Evolutionary conservation across 768 basidiomycete species (phyloP), one percentile per base, ranked within the genome.

Genomic region (Phaeotremella fagi): DNA sequence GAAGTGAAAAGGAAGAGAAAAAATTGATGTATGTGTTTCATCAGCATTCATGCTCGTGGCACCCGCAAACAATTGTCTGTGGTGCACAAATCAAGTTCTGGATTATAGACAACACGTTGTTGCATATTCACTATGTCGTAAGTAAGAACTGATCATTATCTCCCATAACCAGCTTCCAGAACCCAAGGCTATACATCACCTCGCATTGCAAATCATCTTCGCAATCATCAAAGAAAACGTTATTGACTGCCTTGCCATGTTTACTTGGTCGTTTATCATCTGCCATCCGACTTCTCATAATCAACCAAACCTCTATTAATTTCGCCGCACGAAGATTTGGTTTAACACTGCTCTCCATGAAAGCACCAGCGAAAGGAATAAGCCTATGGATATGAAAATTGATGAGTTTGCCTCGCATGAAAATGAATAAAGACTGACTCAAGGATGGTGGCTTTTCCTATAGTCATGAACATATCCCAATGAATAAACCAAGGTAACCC

Each of bases 241-340:
- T 22, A 22, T 41, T 41, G 12, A 22, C 7, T 18, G 12, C 7
- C 38, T 20, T 12, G 12, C 22, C 38, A 18, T 41, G 38, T 18
- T 41, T 41, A 11, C 12, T 6, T 6, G 38, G 38, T 18, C 12
- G 38, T 14, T 41, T 20, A 41, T 41, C 38, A 12, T 41, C 38
- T 6, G 45, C 23, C 33, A 54, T 16, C 6, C 45, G 9, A 11
- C 33, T 26, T 22, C 52, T 12, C 1, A 54, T 22, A 14, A 46
- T n/a, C 18, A 54, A 18, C 52, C 52, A 54, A 27, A 46, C 29
- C 27, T 54, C 45, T 14, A 47, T 18, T 5, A 26, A 14, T 3
- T 45, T 9, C 1, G 52, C 52, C 1, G 52, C 52, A 27, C 52
- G 44, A 6, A 45, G 44, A 27, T 46, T 54, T 7, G 52, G 52